Evolutionary conservation across 805 yeast species (phyloP).

Genomic region (Cyberlindnera xylosilytica): DNA sequence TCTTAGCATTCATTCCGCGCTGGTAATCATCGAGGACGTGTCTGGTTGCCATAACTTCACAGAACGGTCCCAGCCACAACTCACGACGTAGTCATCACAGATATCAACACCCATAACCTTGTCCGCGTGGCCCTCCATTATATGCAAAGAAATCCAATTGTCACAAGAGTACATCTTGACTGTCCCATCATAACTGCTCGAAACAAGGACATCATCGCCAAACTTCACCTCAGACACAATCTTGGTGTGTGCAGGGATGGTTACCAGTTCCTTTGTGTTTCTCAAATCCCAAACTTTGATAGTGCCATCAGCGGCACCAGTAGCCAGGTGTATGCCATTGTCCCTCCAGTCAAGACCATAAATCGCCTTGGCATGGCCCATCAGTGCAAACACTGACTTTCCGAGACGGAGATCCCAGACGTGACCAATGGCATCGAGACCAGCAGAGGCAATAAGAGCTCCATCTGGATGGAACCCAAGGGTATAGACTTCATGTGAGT

Average conservation of each 20-base stretch:
- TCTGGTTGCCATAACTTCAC: conserved; percentile 42
- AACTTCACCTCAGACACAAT: conserved; percentile 66
- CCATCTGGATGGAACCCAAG: conserved; percentile 75
- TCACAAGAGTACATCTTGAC: conserved; percentile 65
- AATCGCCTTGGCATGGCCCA: conserved; percentile 71
- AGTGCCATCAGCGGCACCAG: conserved; percentile 81
- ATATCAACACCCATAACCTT: conserved; percentile 72
- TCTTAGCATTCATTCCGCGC: no score
- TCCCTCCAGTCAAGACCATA: conserved; percentile 71
- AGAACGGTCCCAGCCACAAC: conserved; percentile 20
- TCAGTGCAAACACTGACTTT: conserved; percentile 49
- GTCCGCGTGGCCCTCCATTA: conserved; percentile 58
- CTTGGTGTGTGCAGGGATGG: conserved; percentile 74
- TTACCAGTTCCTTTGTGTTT: conserved; percentile 35
- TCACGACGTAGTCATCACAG: conserved; percentile 37
- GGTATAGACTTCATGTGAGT: conserved; percentile 65
- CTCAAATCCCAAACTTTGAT: conserved; percentile 88
- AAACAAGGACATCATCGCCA: conserved; percentile 40
- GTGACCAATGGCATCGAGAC: conserved; percentile 68
- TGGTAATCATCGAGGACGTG: neutral
- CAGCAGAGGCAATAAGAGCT: conserved; percentile 69
- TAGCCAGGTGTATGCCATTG: conserved; percentile 72
- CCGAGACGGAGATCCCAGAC: conserved; percentile 91
- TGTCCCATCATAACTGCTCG: conserved; percentile 70
- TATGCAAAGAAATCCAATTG: conserved; percentile 58